These are phyloP conservation scores for Sporobolus alterniflorus DNA, from an alignment of 202 grass and related monocot genomes.

Conservation along the genomic window DNA sequence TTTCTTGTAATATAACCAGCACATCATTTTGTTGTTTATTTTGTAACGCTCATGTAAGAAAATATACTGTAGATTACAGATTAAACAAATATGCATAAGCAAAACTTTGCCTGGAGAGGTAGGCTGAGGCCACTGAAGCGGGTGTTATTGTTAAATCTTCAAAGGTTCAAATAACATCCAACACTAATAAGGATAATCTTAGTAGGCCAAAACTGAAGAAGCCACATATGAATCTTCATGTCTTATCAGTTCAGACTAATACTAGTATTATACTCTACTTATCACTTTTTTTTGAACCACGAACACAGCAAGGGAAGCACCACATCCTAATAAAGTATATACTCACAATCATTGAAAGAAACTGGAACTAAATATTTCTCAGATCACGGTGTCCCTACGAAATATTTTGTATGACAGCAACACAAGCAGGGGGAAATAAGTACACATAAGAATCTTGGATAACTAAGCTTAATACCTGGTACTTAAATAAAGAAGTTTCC, in stretches of 20 bases:
- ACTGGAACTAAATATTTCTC: not conserved
- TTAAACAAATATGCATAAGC: not conserved
- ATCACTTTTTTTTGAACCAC: slow-evolving; percentile 7
- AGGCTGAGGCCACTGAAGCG: not conserved
- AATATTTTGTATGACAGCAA: no score
- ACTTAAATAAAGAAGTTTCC: not conserved
- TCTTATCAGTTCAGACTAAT: not conserved
- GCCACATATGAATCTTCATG: not conserved
- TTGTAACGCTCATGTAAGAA: not conserved
- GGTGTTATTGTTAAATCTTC: not conserved
- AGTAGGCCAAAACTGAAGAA: not conserved
- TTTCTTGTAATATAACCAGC: not conserved
- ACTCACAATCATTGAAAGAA: no score
- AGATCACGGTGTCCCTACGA: no score
- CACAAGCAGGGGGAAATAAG: not conserved
- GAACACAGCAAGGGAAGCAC: no score
- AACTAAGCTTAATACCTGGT: not conserved
- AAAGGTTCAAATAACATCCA: not conserved
- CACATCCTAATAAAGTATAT: not conserved
- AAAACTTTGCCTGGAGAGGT: not conserved
- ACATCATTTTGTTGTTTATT: not conserved
- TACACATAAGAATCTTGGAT: not conserved
- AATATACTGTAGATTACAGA: not conserved
- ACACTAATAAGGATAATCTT: not conserved
- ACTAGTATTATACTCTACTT: not conserved